Conservation (phyloP, 2,329 filamentous ascomycete species). For the Colletotrichum gloeosporioides region DNA sequence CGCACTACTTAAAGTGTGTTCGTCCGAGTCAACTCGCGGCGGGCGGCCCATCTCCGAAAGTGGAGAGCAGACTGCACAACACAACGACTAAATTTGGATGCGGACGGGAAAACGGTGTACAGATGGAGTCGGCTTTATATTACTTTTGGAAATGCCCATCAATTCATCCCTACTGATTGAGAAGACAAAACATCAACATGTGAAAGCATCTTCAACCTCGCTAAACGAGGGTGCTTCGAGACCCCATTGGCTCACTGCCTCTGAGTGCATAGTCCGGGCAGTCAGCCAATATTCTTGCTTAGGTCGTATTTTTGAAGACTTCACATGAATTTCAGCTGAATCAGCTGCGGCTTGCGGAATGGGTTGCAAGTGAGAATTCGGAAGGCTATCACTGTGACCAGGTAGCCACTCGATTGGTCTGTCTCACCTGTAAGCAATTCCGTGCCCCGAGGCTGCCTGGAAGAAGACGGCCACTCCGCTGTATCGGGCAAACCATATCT, state of each 20-base stretch:
- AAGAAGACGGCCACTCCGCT: neutral
- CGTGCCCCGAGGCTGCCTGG: neutral
- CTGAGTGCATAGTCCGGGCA: neutral
- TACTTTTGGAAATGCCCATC: neutral
- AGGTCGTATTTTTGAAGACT: neutral
- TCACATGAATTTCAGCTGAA: neutral
- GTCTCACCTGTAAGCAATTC: neutral
- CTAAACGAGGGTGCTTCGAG: neutral
- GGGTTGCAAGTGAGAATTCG: neutral
- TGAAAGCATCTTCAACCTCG: neutral
- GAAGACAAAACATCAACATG: neutral
- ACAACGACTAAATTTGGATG: too few relatives aligned
- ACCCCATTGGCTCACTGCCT: neutral
- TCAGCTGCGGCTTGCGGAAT: neutral
- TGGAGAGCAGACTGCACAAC: neutral
- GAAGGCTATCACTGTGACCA: neutral
- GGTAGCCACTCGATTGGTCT: neutral
- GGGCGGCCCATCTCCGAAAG: neutral
- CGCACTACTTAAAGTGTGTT: neutral
- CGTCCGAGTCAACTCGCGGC: neutral
- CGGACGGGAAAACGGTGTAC: neutral
- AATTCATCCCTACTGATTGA: neutral
- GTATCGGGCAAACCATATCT: neutral
- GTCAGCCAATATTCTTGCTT: neutral
- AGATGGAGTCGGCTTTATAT: neutral